Conservation (phyloP, 148 eudicot species). For the Salicornia ramosissima region DNA sequence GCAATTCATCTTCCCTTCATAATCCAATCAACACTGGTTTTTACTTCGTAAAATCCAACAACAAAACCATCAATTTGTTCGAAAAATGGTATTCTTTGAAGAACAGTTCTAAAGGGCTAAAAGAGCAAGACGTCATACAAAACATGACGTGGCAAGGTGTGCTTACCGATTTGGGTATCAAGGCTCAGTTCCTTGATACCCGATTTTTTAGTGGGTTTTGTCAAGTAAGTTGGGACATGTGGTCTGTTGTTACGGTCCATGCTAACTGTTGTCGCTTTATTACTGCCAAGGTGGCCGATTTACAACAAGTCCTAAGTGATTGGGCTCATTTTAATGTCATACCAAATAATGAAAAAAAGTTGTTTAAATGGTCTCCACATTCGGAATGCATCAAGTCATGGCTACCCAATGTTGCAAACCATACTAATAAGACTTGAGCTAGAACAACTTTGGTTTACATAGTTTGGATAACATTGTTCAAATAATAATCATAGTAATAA, state of each 20-base stretch:
- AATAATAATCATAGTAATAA: too few relatives aligned
- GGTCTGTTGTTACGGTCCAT: conserved; percentile 59
- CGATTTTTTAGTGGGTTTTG: conserved; percentile 67
- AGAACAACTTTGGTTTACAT: too few relatives aligned
- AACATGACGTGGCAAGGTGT: conserved; percentile 25
- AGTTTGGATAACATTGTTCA: too few relatives aligned
- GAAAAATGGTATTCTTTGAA: conserved; percentile 58
- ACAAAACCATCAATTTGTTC: conserved; percentile 49
- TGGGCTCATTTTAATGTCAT: conserved; percentile 38
- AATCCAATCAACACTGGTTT: conserved; percentile 76
- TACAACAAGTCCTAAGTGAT: conserved; percentile 38
- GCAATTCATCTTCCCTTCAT: conserved; percentile 28
- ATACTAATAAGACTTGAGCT: not conserved
- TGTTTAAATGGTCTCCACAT: conserved; percentile 41
- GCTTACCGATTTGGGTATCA: conserved; percentile 28
- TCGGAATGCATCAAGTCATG: conserved; percentile 35
- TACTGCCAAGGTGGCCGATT: conserved; percentile 52
- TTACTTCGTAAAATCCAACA: conserved; percentile 62
- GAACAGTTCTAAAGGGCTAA: conserved; percentile 45
- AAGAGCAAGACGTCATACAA: conserved; percentile 71
- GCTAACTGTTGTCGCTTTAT: conserved; percentile 79
- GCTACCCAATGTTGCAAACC: not conserved
- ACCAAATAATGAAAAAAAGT: conserved; percentile 18
- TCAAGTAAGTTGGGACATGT: conserved; percentile 34
- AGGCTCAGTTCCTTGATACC: conserved; percentile 45